Evolutionary conservation across 2,329 filamentous ascomycete species (phyloP).

Genomic region (Bertia moriformis): DNA sequence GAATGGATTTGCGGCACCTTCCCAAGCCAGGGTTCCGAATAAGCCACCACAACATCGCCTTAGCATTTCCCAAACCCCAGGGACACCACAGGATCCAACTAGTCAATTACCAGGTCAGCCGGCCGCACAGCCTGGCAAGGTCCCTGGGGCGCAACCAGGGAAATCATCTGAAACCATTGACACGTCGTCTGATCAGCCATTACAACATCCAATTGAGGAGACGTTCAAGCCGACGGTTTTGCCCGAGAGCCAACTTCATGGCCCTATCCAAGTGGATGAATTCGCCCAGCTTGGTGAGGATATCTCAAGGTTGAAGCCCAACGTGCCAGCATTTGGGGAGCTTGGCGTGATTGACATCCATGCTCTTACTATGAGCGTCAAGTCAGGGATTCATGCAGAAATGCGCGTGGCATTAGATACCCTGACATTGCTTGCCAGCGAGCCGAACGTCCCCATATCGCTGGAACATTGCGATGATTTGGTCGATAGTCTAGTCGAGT

Average conservation of each 20-base stretch:
- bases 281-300: conserved; percentile 34
- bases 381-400: conserved; percentile 55
- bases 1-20: background rate
- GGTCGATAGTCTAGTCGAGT: conserved; percentile 54
- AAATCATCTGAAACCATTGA: conserved; percentile 12
- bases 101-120: background rate
- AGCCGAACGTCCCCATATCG: conserved; percentile 36
- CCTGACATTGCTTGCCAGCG: conserved; percentile 35
- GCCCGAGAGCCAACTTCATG: conserved; percentile 14
- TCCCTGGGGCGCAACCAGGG: background rate
- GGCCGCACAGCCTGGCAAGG: background rate
- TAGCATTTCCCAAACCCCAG: background rate
- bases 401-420: conserved; percentile 55
- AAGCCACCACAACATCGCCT: background rate
- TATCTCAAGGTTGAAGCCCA: conserved; percentile 40
- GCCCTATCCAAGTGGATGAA: conserved; percentile 40
- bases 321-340: conserved; percentile 46
- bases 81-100: background rate
- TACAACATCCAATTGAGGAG: background rate
- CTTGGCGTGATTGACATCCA: conserved; percentile 58
- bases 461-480: conserved; percentile 52
- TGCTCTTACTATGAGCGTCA: conserved; percentile 55
- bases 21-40: background rate
- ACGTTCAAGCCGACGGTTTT: background rate
- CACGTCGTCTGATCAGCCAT: background rate